Conservation (phyloP, 2,329 filamentous ascomycete species). For the Cercospora nicotianae region DNA sequence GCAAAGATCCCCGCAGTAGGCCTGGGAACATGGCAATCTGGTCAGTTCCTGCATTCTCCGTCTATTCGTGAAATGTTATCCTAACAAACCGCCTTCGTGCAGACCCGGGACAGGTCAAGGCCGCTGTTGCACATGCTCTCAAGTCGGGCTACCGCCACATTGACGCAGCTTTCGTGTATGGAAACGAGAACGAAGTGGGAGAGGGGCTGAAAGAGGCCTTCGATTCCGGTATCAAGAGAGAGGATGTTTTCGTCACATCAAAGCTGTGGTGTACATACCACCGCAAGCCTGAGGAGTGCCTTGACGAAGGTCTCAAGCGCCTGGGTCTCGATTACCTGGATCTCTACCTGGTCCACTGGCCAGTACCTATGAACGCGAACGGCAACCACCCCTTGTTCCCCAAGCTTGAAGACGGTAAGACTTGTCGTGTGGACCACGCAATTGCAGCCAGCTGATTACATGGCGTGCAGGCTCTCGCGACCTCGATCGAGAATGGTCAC, state of each 20-base stretch:
- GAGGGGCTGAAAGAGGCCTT: slow-evolving; percentile 73
- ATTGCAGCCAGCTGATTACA: background rate
- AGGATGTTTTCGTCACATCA: slow-evolving; percentile 79
- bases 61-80: background rate
- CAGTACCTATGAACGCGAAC: slow-evolving; percentile 73
- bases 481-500: slow-evolving; percentile 66
- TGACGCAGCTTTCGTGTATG: slow-evolving; percentile 73
- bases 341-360: slow-evolving; percentile 79
- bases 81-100: background rate
- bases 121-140: slow-evolving; percentile 50
- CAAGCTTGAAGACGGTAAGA: slow-evolving; percentile 62
- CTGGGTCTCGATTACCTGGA: slow-evolving; percentile 80
- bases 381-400: slow-evolving; percentile 72
- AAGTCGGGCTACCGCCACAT: slow-evolving; percentile 56
- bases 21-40: slow-evolving; percentile 43
- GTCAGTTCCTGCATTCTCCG: background rate
- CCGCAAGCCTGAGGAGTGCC: slow-evolving; percentile 64
- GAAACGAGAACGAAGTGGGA: slow-evolving; percentile 81
- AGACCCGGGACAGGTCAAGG: slow-evolving; percentile 49
- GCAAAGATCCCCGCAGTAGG: slow-evolving; percentile 43
- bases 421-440: background rate
- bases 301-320: slow-evolving; percentile 71
- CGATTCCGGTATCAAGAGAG: slow-evolving; percentile 65
- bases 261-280: slow-evolving; percentile 86
- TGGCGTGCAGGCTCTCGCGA: slow-evolving; percentile 60